Evolutionary conservation across 2,329 filamentous ascomycete species (phyloP).

Genomic region (Fusarium kyushuense): DNA sequence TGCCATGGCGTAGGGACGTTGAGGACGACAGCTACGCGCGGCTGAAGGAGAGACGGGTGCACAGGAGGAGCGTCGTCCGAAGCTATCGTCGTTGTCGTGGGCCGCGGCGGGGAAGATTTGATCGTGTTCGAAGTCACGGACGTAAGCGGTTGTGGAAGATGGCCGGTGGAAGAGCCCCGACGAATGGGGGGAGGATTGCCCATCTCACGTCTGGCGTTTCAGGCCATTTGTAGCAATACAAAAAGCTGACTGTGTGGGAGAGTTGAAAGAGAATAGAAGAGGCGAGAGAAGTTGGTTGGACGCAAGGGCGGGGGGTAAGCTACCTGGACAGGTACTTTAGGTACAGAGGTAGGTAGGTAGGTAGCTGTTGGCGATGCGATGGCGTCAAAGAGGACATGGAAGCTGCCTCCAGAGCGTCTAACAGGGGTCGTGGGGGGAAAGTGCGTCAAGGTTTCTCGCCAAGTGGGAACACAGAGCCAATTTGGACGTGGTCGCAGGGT

Average conservation of each 20-base stretch:
- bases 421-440: constrained; percentile 35
- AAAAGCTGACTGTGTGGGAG: constrained; percentile 1
- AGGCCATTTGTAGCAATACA: constrained; percentile 42
- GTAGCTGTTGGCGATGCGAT: constrained; percentile 34
- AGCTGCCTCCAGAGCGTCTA: constrained; percentile 6
- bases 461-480: constrained; percentile 33
- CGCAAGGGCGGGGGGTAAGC: constrained; percentile 22
- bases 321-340: background rate
- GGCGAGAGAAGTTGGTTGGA: constrained; percentile 8
- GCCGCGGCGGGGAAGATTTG: constrained; percentile 20
- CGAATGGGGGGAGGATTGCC: constrained; percentile 45
- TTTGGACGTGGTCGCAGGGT: constrained; percentile 6
- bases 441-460: constrained; percentile 14
- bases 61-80: constrained; percentile 31
- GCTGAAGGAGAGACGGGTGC: constrained; percentile 70
- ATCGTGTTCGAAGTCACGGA: constrained; percentile 21
- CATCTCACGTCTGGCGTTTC: constrained; percentile 43
- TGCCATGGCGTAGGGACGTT: constrained; percentile 81
- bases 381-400: constrained; percentile 38
- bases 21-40: constrained; percentile 81
- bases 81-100: constrained; percentile 15
- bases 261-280: background rate
- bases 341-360: no score
- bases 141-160: constrained; percentile 40
- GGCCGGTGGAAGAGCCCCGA: constrained; percentile 45